Base-by-base conservation (phyloP, 2,329 filamentous ascomycete genomes). In the Claviceps sp. region DNA sequence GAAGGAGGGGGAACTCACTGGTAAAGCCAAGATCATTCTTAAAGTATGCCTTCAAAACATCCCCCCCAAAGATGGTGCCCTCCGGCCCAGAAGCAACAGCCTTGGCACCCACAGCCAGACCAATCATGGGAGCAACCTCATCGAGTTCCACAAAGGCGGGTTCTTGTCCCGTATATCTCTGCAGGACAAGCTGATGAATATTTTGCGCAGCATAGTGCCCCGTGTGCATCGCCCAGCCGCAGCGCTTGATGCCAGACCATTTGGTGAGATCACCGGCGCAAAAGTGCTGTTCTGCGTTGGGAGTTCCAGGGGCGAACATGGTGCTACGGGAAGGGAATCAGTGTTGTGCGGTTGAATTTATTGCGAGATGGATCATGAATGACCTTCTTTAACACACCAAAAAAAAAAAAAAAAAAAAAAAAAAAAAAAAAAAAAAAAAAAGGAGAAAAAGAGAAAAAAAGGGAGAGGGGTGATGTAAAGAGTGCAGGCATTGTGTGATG, bases 241-340 rank as follows among this genome's bases (percentile, higher is more conserved):
- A 87, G 45, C 86, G 82, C 71, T 88, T 90, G 69, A 91, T 88
- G 44, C 85, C 86, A 0, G 82, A 77, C 86, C 86, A 90, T 47
- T 72, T 69, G 36, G 76, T 77, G 16, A 86, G 70, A 61, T 91
- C 86, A 16, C 86, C 86, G 23, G 79, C 73, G 13, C 81, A 85
- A 59, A 83, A 85, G 64, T 90, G 86, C 29, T 67, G 66, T 0
- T 70, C 67, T 13, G 77, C 66, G 56, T 87, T 83, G 4, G 80
- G 72, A 0, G 78, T 70, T 0, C 67, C 68, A 1, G 67, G 58
- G 1, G 72, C 65, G 63, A 86, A 82, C 23, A 47, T 43, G 23
- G 37, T 42, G 17, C 51, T 46, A 45, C 26, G 26, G 1, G 26
- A 29, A 29, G 26, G 26, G 26, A 8, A 29, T 56, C 47, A 23